Evolutionary conservation across 257 asterid species (phyloP).

Genomic region (Solanum infundibuliforme): DNA sequence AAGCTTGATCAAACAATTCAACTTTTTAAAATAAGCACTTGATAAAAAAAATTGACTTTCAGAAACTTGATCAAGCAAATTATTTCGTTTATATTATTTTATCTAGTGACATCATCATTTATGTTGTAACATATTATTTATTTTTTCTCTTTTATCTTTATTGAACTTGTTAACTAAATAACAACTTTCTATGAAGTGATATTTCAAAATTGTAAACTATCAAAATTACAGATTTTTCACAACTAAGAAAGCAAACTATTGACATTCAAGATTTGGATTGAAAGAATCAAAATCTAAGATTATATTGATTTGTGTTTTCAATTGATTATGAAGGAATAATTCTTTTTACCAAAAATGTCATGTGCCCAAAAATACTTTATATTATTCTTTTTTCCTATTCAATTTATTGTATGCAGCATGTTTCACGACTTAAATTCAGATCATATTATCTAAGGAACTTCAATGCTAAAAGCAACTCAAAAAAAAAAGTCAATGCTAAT

Average conservation of each 20-base stretch:
- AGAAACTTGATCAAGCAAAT: neutral
- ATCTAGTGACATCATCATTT: neutral
- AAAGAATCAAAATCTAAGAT: neutral
- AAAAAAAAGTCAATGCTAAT: neutral
- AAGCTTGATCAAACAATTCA: neutral
- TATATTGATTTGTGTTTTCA: neutral
- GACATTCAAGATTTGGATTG: neutral
- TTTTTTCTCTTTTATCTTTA: neutral
- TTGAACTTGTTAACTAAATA: neutral
- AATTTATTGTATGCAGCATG: neutral
- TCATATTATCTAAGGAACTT: neutral
- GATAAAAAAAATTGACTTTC: neutral
- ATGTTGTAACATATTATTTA: neutral
- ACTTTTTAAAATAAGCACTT: neutral
- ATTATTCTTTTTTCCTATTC: neutral
- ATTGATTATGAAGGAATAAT: neutral
- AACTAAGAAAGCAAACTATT: neutral
- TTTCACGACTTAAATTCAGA: neutral
- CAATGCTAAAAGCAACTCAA: neutral
- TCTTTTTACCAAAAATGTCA: neutral
- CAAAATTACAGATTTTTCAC: neutral
- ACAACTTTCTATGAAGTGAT: neutral
- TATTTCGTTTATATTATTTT: neutral
- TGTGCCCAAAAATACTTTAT: neutral
- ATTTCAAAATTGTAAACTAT: neutral